Conservation (phyloP, 208 protist genomes). For the Porcisia hertigi region DNA sequence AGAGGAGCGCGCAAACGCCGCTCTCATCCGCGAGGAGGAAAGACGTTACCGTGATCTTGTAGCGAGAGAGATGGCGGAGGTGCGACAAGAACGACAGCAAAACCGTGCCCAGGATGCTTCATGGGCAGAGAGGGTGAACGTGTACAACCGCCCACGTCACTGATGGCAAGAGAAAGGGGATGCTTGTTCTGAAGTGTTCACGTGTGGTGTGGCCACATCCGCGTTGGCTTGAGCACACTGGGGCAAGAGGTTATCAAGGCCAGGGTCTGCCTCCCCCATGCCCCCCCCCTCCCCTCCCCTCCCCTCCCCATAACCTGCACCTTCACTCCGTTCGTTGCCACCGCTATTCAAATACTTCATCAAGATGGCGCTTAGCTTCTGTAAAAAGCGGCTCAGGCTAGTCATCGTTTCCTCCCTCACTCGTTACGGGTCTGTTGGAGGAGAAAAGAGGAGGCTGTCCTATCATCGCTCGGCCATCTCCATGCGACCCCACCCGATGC, state of each 20-base stretch:
- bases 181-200: background rate
- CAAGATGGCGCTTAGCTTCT: background rate
- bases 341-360: background rate
- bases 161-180: background rate
- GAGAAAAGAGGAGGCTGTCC: background rate
- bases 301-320: background rate
- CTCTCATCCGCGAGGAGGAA: conserved; percentile 71
- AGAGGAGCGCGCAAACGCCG: conserved; percentile 79
- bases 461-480: no score
- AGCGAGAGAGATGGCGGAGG: conserved; percentile 42
- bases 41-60: conserved; percentile 65
- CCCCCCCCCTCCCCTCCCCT: no score
- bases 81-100: conserved; percentile 44
- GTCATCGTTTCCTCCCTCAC: no score
- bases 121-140: conserved; percentile 56
- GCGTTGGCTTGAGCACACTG: background rate
- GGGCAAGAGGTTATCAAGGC: background rate
- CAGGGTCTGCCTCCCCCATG: background rate
- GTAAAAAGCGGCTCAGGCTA: background rate
- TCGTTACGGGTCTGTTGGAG: background rate
- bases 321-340: background rate
- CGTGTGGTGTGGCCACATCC: background rate
- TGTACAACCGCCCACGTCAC: conserved; percentile 29
- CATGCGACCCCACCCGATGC: background rate
- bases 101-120: conserved; percentile 53